These are phyloP conservation scores for Rheum nobile DNA, from an alignment of 148 eudicot genomes.

Conservation along the genomic window DNA sequence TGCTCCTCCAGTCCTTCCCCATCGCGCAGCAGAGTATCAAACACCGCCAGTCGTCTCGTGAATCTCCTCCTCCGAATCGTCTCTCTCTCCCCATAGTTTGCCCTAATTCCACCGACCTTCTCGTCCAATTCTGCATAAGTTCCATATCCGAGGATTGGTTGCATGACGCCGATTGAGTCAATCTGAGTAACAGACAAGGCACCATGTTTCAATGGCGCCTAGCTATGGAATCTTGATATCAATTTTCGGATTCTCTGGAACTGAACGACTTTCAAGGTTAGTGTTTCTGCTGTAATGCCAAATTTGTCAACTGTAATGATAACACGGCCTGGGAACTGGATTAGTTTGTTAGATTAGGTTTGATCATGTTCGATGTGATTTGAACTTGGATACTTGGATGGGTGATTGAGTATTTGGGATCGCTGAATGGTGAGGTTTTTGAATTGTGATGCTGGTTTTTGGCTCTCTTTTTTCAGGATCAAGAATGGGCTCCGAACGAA, in stretches of 20 bases:
- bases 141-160: not conserved
- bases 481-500: conserved; percentile 5
- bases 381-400: not conserved
- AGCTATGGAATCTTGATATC: not conserved
- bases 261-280: not conserved
- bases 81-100: not conserved
- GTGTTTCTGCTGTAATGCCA: not conserved
- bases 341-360: not conserved
- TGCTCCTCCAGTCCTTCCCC: not conserved
- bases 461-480: conserved; percentile 2
- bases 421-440: not conserved
- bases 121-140: not conserved
- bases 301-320: not conserved
- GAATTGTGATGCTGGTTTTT: not conserved
- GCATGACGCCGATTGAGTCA: not conserved
- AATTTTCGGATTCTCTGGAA: not conserved
- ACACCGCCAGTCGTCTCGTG: conserved; percentile 1
- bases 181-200: conserved; percentile 1
- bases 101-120: conserved; percentile 2
- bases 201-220: conserved; percentile 8
- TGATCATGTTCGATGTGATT: not conserved
- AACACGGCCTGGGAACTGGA: not conserved
- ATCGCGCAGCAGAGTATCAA: not conserved
- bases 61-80: not conserved
- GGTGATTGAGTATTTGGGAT: not conserved